A percentile compares a stretch with the other conserved stretches of the same genome.
Conservation (phyloP, 306 rosid species). For the Pueraria montana region DNA sequence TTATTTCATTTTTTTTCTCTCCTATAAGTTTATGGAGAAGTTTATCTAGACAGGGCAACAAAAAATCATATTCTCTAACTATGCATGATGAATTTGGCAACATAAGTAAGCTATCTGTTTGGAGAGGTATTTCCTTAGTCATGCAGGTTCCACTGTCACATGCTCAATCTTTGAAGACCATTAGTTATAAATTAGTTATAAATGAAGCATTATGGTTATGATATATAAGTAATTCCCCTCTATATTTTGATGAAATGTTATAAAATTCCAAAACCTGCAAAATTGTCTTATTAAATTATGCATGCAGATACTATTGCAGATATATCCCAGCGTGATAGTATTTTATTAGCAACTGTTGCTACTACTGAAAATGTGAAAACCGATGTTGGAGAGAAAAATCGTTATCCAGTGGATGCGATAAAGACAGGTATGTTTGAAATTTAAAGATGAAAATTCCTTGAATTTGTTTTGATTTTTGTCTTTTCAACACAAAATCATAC, state of each 20-base stretch:
- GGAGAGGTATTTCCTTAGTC: background rate
- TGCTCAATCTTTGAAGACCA: background rate
- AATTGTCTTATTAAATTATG: background rate
- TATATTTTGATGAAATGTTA: background rate
- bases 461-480: background rate
- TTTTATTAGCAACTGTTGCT: conserved; percentile 17
- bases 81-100: background rate
- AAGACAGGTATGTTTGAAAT: conserved; percentile 38
- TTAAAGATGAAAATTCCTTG: background rate
- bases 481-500: background rate
- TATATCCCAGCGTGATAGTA: background rate
- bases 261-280: background rate
- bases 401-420: conserved; percentile 24
- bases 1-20: too few relatives aligned
- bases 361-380: conserved; percentile 11
- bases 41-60: too few relatives aligned
- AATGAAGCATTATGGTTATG: background rate
- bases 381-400: conserved; percentile 25
- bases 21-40: too few relatives aligned
- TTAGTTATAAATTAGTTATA: background rate
- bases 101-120: background rate
- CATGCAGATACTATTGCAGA: conserved; percentile 18
- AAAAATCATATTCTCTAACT: background rate
- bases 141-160: background rate
- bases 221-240: background rate